These are phyloP conservation scores for Bipolaris gigantea DNA, from an alignment of 2,329 filamentous ascomycete species.

Conservation along the genomic window DNA sequence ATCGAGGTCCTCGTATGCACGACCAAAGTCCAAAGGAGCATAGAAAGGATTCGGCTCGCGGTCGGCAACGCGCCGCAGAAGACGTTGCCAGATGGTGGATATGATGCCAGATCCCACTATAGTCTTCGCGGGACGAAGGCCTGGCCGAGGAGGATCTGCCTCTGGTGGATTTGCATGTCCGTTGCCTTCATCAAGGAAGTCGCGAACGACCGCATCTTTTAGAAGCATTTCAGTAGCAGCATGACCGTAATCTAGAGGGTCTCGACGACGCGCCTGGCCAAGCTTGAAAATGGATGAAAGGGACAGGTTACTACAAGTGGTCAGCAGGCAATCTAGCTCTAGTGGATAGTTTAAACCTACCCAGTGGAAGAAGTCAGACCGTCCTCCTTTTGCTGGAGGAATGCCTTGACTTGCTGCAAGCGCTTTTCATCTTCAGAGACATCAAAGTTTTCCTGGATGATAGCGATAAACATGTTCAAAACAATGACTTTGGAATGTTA, in stretches of 20 bases:
- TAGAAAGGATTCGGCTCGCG: conserved; percentile 95
- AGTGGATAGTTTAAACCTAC: conserved; percentile 21
- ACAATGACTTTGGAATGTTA: conserved; percentile 65
- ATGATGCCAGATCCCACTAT: conserved; percentile 61
- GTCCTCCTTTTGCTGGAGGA: conserved; percentile 86
- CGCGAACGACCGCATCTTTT: conserved; percentile 91
- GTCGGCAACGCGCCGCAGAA: conserved; percentile 60
- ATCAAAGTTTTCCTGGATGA: conserved; percentile 99
- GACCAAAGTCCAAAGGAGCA: conserved; percentile 71
- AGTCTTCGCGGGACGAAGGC: conserved; percentile 43
- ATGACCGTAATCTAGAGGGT: conserved; percentile 88
- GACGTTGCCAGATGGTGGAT: conserved; percentile 63
- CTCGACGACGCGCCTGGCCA: conserved; percentile 65
- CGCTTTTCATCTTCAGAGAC: conserved; percentile 98
- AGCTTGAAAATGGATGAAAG: conserved; percentile 66
- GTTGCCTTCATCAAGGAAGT: conserved; percentile 82
- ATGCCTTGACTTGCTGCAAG: conserved; percentile 92
- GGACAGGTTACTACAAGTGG: conserved; percentile 63
- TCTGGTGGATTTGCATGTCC: conserved; percentile 26
- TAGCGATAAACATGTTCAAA: conserved; percentile 99
- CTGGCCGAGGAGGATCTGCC: conserved; percentile 37
- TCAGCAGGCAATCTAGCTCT: background rate
- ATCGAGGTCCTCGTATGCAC: conserved; percentile 76
- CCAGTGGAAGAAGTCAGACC: conserved; percentile 64
- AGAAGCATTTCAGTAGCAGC: conserved; percentile 94